Base-by-base conservation (phyloP, 2,329 filamentous ascomycete species). In the Trichoderma endophyticum region DNA sequence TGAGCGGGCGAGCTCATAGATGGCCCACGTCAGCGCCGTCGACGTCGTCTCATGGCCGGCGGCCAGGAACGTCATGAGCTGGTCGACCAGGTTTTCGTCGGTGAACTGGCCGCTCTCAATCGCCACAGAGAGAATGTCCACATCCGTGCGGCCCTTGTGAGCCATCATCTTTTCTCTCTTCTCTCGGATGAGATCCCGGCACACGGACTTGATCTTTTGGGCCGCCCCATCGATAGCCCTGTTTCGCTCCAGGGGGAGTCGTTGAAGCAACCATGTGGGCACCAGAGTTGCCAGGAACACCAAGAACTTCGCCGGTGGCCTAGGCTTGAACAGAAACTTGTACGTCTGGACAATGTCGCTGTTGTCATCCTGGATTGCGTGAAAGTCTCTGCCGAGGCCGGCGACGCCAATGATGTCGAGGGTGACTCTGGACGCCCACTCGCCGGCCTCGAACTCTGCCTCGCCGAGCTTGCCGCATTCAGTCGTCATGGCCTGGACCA, bases 61-160 rank as follows among this genome's bases (percentile, higher is more conserved):
- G 1, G 91, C 92, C 6, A 97, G 87, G 83, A 97, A 96, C 0
- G 93, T 97, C 93, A 97, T 96, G 79, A 96, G 88, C 81, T 97
- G 94, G 79, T 96, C 92, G 43, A 94, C 88, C n/a, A 97, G 87
- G 73, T 93, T 90, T 63, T 94, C 92, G 74, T 96, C 93, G 14
- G 83, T 87, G 81, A 97, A 96, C 6, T 86, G 89, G 61, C 92
- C 92, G 51, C 90, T 93, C 78, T 91, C 88, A 62, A 97, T 84
- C 18, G 94, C 94, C 0, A 95, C 92, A 1, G 91, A 93, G 39
- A 97, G 84, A 72, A 97, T 96, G 79, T 97, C 94, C 8, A 88
- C 80, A 60, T 90, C 89, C 1, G 81, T 82, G 28, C 82, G 80
- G 72, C 87, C 83, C 72, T 86, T 84, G 73, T 83, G 82, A 43